Base-by-base conservation (phyloP, 768 basidiomycete genomes). In the Kwoniella pini region DNA sequence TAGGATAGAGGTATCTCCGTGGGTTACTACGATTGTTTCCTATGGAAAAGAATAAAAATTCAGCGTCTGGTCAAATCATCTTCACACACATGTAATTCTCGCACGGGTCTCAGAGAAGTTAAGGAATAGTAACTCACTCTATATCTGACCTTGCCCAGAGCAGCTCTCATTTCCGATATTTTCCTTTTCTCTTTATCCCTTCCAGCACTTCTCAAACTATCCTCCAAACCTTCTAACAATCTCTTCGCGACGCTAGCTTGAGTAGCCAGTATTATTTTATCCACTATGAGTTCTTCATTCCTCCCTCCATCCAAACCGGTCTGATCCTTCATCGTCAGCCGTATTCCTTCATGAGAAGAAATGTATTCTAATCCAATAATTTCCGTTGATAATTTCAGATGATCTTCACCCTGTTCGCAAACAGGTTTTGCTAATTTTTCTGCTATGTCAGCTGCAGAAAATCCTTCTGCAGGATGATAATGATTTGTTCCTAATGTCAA, bases 261-360 rank as follows among this genome's bases (percentile, higher is more conserved):
- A 0, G 89, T 90, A 4, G 87, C 88, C 49, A 90, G 81, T 5
- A 90, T 78, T 58, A 91, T 77, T 70, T 87, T 86, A 49, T 84
- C 82, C 68, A 89, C 89, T 6, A 36, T 9, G 9, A 72, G 33
- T 17, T 62, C 57, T 5, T 68, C 64, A 4, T 36, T 26, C n/a
- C 42, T 50, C 6, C 21, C 45, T 9, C 38, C 58, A 31, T 36
- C 30, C 4, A 31, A n/a, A 21, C 27, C 44, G 22, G 22, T 27
- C 48, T 6, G 40, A n/a, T 26, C 21, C 52, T 49, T 31, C 27
- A 56, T 46, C 27, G 21, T 52, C 4, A 62, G 31, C n/a, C 6
- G 28, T 22, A 63, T 51, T 17, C 53, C 48, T 42, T 46, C 54
- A 5, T 54, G 46, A 15, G 21, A 26, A 62, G 21, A 30, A 17